These are phyloP conservation scores for Magnusiomyces paraingens DNA, from an alignment of 1,139 yeast genomes.

Conservation along the genomic window DNA sequence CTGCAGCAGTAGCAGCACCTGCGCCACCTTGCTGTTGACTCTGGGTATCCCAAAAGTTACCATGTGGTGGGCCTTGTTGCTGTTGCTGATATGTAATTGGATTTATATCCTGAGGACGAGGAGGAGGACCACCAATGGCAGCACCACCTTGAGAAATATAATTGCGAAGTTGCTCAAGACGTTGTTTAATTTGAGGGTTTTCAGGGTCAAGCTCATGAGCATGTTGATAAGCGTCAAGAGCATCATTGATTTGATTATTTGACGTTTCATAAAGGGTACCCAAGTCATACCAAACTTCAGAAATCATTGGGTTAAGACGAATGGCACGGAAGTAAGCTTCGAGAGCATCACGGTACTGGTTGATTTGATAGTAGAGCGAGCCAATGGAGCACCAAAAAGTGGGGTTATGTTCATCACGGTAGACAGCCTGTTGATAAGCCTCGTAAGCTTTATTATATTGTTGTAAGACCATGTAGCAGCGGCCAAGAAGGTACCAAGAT, in stretches of 20 bases:
- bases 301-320: constrained; percentile 86
- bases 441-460: constrained; percentile 96
- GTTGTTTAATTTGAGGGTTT: constrained; percentile 87
- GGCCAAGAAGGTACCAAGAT: constrained; percentile 92
- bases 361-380: constrained; percentile 88
- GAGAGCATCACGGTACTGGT: constrained; percentile 92
- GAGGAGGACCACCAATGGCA: constrained; percentile 48
- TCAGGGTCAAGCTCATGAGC: constrained; percentile 94
- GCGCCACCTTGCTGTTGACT: constrained; percentile 18
- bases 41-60: constrained; percentile 26
- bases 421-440: constrained; percentile 97
- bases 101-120: constrained; percentile 37
- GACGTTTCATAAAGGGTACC: constrained; percentile 97
- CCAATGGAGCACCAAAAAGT: constrained; percentile 99
- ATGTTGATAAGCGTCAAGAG: constrained; percentile 91
- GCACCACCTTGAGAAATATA: constrained; percentile 39
- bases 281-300: constrained; percentile 97
- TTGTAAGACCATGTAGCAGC: constrained; percentile 93
- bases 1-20: constrained; percentile 21
- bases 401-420: constrained; percentile 92
- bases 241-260: constrained; percentile 90
- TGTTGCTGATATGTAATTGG: constrained; percentile 36
- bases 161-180: constrained; percentile 72
- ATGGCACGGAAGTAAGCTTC: constrained; percentile 98
- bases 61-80: constrained; percentile 29